These are phyloP conservation scores for Boechera retrofracta DNA, from an alignment of 345 rosid species.

Conservation along the genomic window DNA sequence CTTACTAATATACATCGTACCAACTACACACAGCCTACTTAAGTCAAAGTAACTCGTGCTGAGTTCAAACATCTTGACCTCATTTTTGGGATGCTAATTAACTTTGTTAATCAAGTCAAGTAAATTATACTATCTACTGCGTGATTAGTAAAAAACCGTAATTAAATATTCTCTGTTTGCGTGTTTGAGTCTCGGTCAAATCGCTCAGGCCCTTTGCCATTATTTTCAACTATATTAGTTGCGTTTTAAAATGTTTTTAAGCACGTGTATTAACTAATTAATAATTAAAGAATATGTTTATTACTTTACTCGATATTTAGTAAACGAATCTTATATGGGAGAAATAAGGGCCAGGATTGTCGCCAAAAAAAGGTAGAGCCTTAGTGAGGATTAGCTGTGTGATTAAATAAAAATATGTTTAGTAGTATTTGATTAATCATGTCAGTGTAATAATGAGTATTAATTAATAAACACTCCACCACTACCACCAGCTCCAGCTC, in stretches of 20 bases:
- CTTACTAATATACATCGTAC: not conserved
- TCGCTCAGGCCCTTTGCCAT: constrained; percentile 14
- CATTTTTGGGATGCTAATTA: not conserved
- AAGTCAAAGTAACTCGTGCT: not conserved
- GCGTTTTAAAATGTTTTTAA: not conserved
- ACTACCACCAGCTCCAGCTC: constrained; percentile 27
- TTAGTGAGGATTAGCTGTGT: constrained; percentile 22
- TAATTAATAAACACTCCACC: not conserved
- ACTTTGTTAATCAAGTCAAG: not conserved
- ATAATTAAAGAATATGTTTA: not conserved
- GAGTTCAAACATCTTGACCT: constrained; percentile 4
- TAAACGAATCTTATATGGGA: constrained; percentile 31
- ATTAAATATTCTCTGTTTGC: not conserved
- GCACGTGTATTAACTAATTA: constrained; percentile 17
- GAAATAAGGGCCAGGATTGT: constrained; percentile 24
- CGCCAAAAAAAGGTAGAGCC: not conserved
- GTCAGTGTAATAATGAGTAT: constrained; percentile 7
- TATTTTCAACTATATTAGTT: constrained; percentile 1
- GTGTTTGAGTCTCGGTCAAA: constrained; percentile 23
- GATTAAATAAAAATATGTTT: constrained; percentile 18
- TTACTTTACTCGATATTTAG: not conserved
- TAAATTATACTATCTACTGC: not conserved
- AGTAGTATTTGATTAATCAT: not conserved
- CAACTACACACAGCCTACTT: not conserved
- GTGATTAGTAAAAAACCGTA: not conserved